Percentiles rank a stretch among this genome's conserved stretches.
phyloP scores from a whole-genome alignment of 2,329 filamentous ascomycete genomes.

The Paraconiothyrium sp. region DNA sequence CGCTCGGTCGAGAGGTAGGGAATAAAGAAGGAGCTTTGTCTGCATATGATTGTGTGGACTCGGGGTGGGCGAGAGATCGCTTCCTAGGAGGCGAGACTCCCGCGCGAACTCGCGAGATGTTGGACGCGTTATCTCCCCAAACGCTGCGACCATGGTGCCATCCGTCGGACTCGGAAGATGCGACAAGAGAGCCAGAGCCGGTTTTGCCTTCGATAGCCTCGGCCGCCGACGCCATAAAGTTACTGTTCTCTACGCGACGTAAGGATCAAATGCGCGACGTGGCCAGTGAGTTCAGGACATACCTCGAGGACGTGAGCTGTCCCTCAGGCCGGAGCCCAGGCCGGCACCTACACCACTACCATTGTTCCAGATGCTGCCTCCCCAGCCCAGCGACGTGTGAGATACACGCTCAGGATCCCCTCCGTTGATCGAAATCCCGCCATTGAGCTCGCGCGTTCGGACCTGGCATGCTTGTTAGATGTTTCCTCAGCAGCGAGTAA shows the following conservation, averaged over 20 bases:
- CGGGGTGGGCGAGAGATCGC: slow-evolving; percentile 48
- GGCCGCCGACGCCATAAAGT: slow-evolving; percentile 31
- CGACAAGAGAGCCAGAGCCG: slow-evolving; percentile 74
- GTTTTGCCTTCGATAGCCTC: slow-evolving; percentile 64
- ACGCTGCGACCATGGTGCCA: slow-evolving; percentile 66
- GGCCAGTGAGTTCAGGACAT: slow-evolving; percentile 13
- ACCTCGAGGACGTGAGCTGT: slow-evolving; percentile 47
- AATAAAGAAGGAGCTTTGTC: slow-evolving; percentile 41
- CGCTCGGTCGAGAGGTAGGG: slow-evolving; percentile 33
- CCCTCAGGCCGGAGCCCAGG: slow-evolving; percentile 41
- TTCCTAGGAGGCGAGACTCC: slow-evolving; percentile 51
- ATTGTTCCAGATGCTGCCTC: slow-evolving; percentile 50
- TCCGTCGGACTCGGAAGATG: slow-evolving; percentile 73
- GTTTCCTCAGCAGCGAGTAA: slow-evolving; percentile 15
- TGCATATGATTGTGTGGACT: slow-evolving; percentile 43
- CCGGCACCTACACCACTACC: slow-evolving; percentile 33
- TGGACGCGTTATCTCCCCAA: slow-evolving; percentile 64
- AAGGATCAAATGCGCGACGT: slow-evolving; percentile 21
- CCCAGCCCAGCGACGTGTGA: slow-evolving; percentile 40
- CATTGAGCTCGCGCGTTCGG: slow-evolving; percentile 42
- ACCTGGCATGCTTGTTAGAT: slow-evolving; percentile 32
- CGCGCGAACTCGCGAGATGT: slow-evolving; percentile 44
- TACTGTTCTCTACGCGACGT: slow-evolving; percentile 41
- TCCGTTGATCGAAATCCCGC: slow-evolving; percentile 42
- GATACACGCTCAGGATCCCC: slow-evolving; percentile 39